Evolutionary conservation across 2,329 filamentous ascomycete genomes (phyloP), one percentile per base, ranked within the genome.

Genomic region (Pseudogymnoascus sp.): DNA sequence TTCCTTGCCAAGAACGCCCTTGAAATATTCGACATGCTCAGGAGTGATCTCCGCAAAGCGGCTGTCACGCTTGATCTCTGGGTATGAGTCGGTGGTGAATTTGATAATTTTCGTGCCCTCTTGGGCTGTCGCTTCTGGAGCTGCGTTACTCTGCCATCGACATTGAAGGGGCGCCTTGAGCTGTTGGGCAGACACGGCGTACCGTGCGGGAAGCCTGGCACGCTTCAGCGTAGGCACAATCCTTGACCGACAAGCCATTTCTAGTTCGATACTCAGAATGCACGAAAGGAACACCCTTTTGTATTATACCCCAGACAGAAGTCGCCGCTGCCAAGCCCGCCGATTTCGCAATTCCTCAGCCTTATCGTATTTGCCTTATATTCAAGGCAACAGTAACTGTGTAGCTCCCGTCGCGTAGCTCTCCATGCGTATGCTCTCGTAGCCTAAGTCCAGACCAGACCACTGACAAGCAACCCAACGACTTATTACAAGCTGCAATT

Each of bases 51-150:
- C 76, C 31, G 86, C 79, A 75, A 95, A 99, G 29, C 86, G 87
- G 13, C 84, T 75, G 72, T 97, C 86, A 68, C 95, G 85, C 78
- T 93, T 85, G 71, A 99, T 80, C 65, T 89, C 82, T 7, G 95
- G 93, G 72, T 96, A 95, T 62, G 87, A 89, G 69, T 96, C 90
- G 62, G 90, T 86, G 14, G 95, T 99, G 78, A 89, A 90, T 75
- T 89, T 90, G 72, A 88, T 80, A 14, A 76, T 71, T 67, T 80
- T 79, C 10, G 72, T 68, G 11, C 68, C 68, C 24, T 67, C 67
- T 64, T 73, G 70, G 42, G 69, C 64, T 37, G 66, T 62, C 4
- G 67, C 70, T 63, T 72, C 70, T 61, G 33, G 66, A 19, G 67
- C 68, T 61, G 73, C 71, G 21, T 68, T 70, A 24, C 47, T 71